Percentiles rank a stretch among this genome's conserved stretches.
Conservation (phyloP, 306 rosid species). For the Fagus crenata region DNA sequence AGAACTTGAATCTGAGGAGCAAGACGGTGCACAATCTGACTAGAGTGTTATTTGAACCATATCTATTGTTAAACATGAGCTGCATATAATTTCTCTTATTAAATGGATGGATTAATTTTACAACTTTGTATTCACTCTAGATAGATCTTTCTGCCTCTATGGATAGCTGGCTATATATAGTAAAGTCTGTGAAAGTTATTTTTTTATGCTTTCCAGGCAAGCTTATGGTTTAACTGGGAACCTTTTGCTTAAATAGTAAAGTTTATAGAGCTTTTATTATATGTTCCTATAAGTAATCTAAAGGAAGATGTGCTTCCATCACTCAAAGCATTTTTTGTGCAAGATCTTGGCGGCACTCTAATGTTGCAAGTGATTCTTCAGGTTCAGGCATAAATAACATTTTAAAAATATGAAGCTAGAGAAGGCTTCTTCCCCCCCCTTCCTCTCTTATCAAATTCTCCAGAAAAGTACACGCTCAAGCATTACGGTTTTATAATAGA, state of each 20-base stretch:
- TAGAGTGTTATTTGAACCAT: constrained; percentile 3
- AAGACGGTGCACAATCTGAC: constrained; percentile 3
- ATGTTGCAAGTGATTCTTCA: too few relatives aligned
- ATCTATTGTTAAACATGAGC: not conserved
- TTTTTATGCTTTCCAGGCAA: not conserved
- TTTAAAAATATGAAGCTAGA: too few relatives aligned
- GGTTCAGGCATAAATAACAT: too few relatives aligned
- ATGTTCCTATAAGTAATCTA: too few relatives aligned
- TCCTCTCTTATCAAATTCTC: not conserved
- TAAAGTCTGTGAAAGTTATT: not conserved
- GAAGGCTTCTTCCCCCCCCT: too few relatives aligned
- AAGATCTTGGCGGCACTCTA: too few relatives aligned
- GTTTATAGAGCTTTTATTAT: too few relatives aligned
- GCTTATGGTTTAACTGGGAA: too few relatives aligned
- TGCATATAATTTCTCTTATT: not conserved
- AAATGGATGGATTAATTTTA: not conserved
- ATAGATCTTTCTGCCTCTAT: not conserved
- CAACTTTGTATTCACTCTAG: not conserved
- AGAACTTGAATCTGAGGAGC: constrained; percentile 21
- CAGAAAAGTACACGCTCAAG: not conserved
- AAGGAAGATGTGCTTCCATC: too few relatives aligned
- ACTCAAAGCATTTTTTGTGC: too few relatives aligned
- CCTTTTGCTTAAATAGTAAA: too few relatives aligned
- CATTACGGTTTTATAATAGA: not conserved
- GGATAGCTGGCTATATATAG: not conserved